Conservation (phyloP, 345 rosid species). For the Mallotus nudiflorus region DNA sequence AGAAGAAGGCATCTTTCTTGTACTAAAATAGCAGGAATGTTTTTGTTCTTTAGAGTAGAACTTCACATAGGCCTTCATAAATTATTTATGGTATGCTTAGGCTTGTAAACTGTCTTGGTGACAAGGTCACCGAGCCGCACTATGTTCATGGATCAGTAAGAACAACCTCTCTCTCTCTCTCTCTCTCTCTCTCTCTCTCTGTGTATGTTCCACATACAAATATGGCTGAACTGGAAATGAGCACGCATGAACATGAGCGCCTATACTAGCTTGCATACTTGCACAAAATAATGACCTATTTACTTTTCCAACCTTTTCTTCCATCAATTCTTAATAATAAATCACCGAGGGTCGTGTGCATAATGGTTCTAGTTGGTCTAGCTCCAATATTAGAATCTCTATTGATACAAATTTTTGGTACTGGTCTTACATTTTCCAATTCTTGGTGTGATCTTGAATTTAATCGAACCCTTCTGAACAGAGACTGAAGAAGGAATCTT, state of each 20-base stretch:
- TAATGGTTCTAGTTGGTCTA: neutral
- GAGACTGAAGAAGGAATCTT: neutral
- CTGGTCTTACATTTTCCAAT: neutral
- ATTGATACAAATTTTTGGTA: neutral
- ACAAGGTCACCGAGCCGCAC: constrained; percentile 47
- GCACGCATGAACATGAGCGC: no score
- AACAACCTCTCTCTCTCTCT: neutral
- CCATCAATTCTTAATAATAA: no score
- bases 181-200: neutral
- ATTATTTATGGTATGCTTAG: neutral
- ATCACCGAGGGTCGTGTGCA: neutral
- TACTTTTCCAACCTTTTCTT: no score
- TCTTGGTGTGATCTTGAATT: no score
- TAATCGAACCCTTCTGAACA: no score
- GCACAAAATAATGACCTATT: no score
- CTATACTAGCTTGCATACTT: no score
- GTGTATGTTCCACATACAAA: neutral
- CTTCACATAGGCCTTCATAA: neutral
- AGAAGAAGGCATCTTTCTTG: neutral
- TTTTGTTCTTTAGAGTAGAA: neutral
- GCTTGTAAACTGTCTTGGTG: neutral
- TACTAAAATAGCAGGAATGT: neutral
- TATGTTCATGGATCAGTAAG: constrained; percentile 66
- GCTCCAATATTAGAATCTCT: neutral
- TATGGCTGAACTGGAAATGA: no score